These are phyloP conservation scores for Diutina neorugosa DNA, from an alignment of 1,139 yeast species.

Conservation along the genomic window DNA sequence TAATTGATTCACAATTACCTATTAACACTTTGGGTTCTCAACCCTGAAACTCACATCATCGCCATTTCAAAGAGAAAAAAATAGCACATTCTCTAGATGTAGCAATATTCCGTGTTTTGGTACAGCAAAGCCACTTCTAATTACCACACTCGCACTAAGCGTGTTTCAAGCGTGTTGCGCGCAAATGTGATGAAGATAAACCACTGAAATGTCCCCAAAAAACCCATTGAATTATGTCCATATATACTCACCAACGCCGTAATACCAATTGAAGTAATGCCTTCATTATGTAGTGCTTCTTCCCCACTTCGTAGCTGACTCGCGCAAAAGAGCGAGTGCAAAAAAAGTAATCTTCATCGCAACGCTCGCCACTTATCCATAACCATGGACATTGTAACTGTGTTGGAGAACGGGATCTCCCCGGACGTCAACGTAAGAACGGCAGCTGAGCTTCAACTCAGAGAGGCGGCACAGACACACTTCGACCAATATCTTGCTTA, in stretches of 20 bases:
- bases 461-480: constrained; percentile 60
- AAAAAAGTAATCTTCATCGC: background rate
- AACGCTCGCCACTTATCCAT: background rate
- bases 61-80: background rate
- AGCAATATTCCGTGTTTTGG: background rate
- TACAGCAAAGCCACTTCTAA: background rate
- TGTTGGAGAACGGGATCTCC: constrained; percentile 69
- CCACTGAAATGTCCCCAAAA: no score
- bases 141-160: no score
- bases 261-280: no score
- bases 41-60: background rate
- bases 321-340: background rate
- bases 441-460: constrained; percentile 72
- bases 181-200: no score
- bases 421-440: constrained; percentile 60
- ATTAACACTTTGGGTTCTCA: no score
- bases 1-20: no score
- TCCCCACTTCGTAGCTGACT: background rate
- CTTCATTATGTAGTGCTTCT: no score
- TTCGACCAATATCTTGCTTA: constrained; percentile 61
- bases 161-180: no score
- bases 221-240: no score
- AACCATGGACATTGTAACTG: constrained; percentile 57
- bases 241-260: no score
- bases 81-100: background rate